phyloP scores from a whole-genome alignment of 2,329 filamentous ascomycete genomes.

The Penicillium sp. region DNA sequence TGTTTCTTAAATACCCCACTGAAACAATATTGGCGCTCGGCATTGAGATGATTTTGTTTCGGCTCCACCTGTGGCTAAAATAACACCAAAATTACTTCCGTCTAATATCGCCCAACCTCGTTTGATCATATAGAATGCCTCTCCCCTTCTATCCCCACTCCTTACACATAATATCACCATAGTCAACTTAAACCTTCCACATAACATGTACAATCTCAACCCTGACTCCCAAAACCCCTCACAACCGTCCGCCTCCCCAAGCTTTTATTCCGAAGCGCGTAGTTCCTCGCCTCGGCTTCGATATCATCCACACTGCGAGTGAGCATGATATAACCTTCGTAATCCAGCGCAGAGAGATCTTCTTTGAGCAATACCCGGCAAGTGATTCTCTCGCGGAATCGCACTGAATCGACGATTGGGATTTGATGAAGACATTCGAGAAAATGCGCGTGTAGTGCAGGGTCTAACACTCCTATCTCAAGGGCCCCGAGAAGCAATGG shows the following conservation, averaged over 20 bases:
- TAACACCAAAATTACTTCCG: neutral
- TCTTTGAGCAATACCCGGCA: constrained; percentile 2
- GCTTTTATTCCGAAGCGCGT: neutral
- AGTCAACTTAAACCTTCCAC: neutral
- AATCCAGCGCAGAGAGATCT: neutral
- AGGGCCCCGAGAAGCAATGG: neutral
- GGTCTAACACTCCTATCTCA: neutral
- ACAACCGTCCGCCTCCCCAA: neutral
- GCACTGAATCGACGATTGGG: neutral
- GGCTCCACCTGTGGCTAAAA: neutral
- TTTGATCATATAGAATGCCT: neutral
- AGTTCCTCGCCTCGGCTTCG: neutral
- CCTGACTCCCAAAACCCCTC: neutral
- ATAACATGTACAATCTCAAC: neutral
- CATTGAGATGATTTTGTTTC: neutral
- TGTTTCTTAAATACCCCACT: neutral
- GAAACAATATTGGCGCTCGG: neutral
- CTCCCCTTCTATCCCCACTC: fast-evolving
- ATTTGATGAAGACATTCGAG: neutral
- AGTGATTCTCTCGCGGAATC: neutral
- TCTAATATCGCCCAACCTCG: neutral
- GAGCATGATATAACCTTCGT: constrained; percentile 3
- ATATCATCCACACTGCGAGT: neutral
- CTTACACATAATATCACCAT: neutral
- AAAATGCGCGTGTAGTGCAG: neutral